Conservation (phyloP, 2,329 filamentous ascomycete species). For the Phymatotrichopsis omnivora region DNA sequence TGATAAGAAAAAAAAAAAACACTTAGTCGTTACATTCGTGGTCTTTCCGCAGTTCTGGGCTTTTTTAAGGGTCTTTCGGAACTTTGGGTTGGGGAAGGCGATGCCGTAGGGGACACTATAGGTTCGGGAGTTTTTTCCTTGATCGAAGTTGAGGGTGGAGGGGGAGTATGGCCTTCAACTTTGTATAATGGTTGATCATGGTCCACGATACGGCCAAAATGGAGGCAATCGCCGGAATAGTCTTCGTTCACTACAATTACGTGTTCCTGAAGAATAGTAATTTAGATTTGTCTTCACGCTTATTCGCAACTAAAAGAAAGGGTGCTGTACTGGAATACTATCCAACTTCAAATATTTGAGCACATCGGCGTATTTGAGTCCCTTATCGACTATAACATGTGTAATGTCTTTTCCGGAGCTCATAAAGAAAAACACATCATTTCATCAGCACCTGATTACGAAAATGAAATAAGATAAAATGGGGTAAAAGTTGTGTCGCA, state of each 20-base stretch:
- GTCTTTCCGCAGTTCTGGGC: too few relatives aligned
- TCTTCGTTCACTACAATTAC: conserved; percentile 54
- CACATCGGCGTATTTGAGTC: conserved; percentile 54
- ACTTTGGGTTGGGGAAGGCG: too few relatives aligned
- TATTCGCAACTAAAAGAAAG: conserved; percentile 23
- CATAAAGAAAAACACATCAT: too few relatives aligned
- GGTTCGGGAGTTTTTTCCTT: not conserved
- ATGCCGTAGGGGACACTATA: too few relatives aligned
- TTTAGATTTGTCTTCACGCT: conserved; percentile 31
- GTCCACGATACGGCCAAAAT: conserved; percentile 49
- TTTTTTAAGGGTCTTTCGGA: too few relatives aligned
- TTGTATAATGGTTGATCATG: conserved; percentile 49
- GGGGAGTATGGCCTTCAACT: conserved; percentile 43
- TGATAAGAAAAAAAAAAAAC: too few relatives aligned
- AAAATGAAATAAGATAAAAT: too few relatives aligned
- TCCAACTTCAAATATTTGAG: conserved; percentile 45
- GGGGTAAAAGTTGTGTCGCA: too few relatives aligned
- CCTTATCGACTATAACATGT: conserved; percentile 69
- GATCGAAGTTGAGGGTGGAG: not conserved
- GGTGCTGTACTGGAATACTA: conserved; percentile 40
- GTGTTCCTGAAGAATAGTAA: conserved; percentile 33
- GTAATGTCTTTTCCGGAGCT: conserved; percentile 52
- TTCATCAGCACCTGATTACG: not conserved
- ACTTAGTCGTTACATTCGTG: too few relatives aligned
- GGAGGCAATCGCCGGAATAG: conserved; percentile 60